Evolutionary conservation across 176 grass and related monocot genomes (phyloP).

Genomic region (Aechmea fasciata): DNA sequence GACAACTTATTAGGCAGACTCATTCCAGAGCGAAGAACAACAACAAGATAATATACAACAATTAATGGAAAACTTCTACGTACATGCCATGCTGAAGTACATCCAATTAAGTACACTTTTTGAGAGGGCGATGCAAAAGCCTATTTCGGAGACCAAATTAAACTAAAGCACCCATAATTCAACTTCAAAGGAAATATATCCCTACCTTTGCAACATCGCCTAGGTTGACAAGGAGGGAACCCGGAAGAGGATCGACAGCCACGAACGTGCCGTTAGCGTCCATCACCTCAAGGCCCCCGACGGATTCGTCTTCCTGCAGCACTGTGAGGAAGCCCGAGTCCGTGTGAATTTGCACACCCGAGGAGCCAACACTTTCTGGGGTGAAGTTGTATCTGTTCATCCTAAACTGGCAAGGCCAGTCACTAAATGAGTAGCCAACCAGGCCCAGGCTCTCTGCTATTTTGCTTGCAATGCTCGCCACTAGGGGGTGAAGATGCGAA

Average conservation of each 20-base stretch:
- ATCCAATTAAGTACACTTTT: no score
- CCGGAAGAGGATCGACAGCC: slow-evolving; percentile 34
- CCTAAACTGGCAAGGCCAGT: slow-evolving; percentile 72
- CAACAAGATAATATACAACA: no score
- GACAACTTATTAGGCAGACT: no score
- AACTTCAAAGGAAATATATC: background rate
- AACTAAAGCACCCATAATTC: no score
- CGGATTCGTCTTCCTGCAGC: slow-evolving; percentile 72
- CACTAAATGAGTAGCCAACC: slow-evolving; percentile 28
- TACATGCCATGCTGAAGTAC: no score
- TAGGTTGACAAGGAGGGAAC: slow-evolving; percentile 62
- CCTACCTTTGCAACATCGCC: slow-evolving; percentile 65
- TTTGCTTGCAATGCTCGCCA: slow-evolving; percentile 38
- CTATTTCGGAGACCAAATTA: no score
- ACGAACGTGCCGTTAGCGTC: slow-evolving; percentile 38
- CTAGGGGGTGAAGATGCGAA: slow-evolving; percentile 36
- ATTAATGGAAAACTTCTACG: no score
- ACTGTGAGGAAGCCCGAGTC: slow-evolving; percentile 75
- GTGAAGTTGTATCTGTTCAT: slow-evolving; percentile 84
- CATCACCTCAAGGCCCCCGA: slow-evolving; percentile 67
- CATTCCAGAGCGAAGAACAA: no score
- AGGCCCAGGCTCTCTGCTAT: slow-evolving; percentile 50
- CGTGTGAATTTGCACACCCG: slow-evolving; percentile 69
- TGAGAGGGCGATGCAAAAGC: no score
- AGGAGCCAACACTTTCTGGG: slow-evolving; percentile 38